Evolutionary conservation across 1,284 basidiomycete species (phyloP).

Genomic region (Tylopilus orsonianus): DNA sequence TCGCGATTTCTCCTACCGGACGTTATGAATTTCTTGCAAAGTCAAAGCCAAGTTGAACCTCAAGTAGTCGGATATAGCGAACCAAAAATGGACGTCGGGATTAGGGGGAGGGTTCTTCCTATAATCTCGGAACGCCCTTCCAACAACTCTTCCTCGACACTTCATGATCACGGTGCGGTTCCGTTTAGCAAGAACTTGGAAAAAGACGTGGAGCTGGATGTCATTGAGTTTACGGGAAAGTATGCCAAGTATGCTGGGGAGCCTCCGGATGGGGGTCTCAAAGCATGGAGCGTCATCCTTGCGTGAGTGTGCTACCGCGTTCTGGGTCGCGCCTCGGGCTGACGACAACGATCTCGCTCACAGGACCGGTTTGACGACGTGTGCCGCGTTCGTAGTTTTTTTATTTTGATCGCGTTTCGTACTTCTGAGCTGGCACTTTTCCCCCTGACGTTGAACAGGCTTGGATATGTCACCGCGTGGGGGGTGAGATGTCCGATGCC

Average conservation of each 20-base stretch:
- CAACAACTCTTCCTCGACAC: too few relatives aligned
- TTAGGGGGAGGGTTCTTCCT: too few relatives aligned
- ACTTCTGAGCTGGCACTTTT: slow-evolving; percentile 3
- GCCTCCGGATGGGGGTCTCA: slow-evolving; percentile 50
- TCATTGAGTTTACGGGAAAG: not conserved
- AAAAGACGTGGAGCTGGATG: slow-evolving; percentile 12
- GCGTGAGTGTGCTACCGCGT: slow-evolving; percentile 35
- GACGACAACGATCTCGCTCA: slow-evolving; percentile 1
- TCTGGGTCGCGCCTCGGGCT: not conserved
- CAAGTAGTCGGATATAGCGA: not conserved
- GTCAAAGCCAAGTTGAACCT: not conserved
- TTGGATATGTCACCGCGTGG: slow-evolving; percentile 32
- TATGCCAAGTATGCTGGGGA: slow-evolving; percentile 26
- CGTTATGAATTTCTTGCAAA: slow-evolving; percentile 3
- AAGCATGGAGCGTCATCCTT: slow-evolving; percentile 52
- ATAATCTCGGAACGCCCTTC: too few relatives aligned
- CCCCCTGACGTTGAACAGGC: slow-evolving; percentile 13
- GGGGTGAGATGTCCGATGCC: slow-evolving; percentile 19
- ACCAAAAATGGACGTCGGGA: too few relatives aligned
- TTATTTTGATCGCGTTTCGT: not conserved
- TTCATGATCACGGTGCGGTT: slow-evolving; percentile 2
- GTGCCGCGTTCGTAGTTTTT: slow-evolving; percentile 11
- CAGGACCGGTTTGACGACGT: slow-evolving; percentile 25
- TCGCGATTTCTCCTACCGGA: not conserved
- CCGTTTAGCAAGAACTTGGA: not conserved